These are phyloP conservation scores for Ophiostoma sp. DNA, from an alignment of 2,329 filamentous ascomycete species.

Conservation along the genomic window DNA sequence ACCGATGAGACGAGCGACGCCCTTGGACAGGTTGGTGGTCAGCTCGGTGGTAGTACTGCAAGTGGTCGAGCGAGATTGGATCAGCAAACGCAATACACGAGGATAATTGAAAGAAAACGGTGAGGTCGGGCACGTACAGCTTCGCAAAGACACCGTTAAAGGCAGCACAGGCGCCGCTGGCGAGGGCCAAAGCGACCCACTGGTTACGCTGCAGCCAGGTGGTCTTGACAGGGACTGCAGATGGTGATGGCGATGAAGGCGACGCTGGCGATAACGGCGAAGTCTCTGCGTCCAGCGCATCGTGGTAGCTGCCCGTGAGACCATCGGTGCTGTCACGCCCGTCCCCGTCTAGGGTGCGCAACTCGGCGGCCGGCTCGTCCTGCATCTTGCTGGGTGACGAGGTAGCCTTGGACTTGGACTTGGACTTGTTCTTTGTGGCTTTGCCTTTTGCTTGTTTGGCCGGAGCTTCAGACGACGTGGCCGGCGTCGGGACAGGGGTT, in stretches of 20 bases:
- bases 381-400: neutral
- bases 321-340: neutral
- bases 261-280: neutral
- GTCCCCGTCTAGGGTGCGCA: conserved; percentile 1
- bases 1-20: conserved; percentile 47
- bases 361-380: conserved; percentile 20
- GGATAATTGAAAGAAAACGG: neutral
- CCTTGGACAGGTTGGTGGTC: conserved; percentile 50
- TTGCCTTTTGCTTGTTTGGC: neutral
- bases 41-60: conserved; percentile 57
- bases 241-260: neutral
- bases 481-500: neutral
- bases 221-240: neutral
- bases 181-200: conserved; percentile 69
- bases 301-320: neutral
- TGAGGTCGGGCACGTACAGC: conserved; percentile 53
- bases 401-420: neutral
- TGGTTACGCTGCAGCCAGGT: conserved; percentile 41
- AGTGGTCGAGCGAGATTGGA: neutral
- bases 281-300: neutral
- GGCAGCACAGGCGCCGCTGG: conserved; percentile 75
- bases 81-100: neutral
- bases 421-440: neutral
- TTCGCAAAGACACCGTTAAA: conserved; percentile 85
- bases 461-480: neutral